phyloP scores from a whole-genome alignment of 352 stramenopile genomes.

The Phytophthora hibernalis region DNA sequence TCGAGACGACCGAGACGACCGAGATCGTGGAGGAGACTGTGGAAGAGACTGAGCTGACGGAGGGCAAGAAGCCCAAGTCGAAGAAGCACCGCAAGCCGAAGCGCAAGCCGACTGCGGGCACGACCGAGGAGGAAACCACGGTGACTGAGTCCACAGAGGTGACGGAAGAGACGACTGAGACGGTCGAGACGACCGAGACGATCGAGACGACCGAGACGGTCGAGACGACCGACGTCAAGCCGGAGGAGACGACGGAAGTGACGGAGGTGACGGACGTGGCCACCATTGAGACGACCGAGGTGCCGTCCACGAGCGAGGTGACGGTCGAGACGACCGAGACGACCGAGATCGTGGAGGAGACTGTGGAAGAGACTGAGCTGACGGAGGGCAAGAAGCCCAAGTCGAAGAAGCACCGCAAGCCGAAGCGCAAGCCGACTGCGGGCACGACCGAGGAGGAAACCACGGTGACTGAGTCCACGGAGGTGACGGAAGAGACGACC shows the following conservation, averaged over 20 bases:
- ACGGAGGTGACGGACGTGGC: constrained; percentile 13
- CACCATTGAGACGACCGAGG: constrained; percentile 5
- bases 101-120: constrained; percentile 6
- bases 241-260: constrained; percentile 7
- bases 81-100: constrained; percentile 16
- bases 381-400: not conserved
- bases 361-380: not conserved
- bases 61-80: constrained; percentile 6
- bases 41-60: not conserved
- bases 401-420: not conserved
- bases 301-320: not conserved
- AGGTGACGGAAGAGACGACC: constrained; percentile 2
- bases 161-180: constrained; percentile 12
- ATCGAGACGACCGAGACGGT: constrained; percentile 1
- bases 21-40: not conserved
- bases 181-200: not conserved
- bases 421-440: not conserved
- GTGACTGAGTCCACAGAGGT: not conserved
- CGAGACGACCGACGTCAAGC: constrained; percentile 3
- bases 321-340: constrained; percentile 6
- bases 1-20: not conserved
- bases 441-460: not conserved
- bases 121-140: constrained; percentile 10
- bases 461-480: not conserved
- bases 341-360: not conserved